Evolutionary conservation across 164 flowering plant species (phyloP).

Genomic region (Platanus orientalis): DNA sequence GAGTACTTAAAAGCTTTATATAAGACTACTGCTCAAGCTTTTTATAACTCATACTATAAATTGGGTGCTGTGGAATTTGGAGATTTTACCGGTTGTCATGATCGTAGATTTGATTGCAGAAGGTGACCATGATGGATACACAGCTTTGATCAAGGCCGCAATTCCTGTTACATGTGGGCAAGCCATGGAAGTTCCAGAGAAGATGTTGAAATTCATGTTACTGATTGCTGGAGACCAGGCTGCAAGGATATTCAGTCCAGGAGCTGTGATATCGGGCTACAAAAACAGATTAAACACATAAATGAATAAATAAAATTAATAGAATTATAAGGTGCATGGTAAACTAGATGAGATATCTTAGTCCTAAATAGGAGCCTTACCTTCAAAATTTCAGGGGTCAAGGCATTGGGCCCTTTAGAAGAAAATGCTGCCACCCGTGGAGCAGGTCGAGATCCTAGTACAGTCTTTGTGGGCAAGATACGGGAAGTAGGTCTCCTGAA

Average conservation of each 20-base stretch:
- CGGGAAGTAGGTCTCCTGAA: constrained; percentile 48
- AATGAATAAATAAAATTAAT: too few species aligned
- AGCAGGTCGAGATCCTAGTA: constrained; percentile 56
- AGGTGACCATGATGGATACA: constrained; percentile 76
- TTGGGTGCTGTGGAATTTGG: not conserved
- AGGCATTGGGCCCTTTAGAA: constrained; percentile 70
- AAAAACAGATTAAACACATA: constrained; percentile 16
- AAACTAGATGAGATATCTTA: not conserved
- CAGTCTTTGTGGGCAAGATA: constrained; percentile 54
- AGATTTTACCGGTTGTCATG: constrained; percentile 72
- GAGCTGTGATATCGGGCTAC: constrained; percentile 78
- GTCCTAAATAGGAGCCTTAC: constrained; percentile 24
- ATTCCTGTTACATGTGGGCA: constrained; percentile 85
- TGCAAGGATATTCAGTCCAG: constrained; percentile 83
- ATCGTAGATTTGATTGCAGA: constrained; percentile 80
- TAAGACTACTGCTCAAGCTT: not conserved
- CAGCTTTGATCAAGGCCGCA: constrained; percentile 60
- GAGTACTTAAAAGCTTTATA: too few species aligned
- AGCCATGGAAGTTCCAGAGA: constrained; percentile 90
- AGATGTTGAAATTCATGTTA: constrained; percentile 58
- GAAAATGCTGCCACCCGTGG: constrained; percentile 76
- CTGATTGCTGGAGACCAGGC: constrained; percentile 73
- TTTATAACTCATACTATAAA: not conserved
- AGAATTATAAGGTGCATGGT: not conserved
- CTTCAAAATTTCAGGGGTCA: constrained; percentile 76